Conservation (phyloP, 805 yeast species). For the Candida hungchunana region DNA sequence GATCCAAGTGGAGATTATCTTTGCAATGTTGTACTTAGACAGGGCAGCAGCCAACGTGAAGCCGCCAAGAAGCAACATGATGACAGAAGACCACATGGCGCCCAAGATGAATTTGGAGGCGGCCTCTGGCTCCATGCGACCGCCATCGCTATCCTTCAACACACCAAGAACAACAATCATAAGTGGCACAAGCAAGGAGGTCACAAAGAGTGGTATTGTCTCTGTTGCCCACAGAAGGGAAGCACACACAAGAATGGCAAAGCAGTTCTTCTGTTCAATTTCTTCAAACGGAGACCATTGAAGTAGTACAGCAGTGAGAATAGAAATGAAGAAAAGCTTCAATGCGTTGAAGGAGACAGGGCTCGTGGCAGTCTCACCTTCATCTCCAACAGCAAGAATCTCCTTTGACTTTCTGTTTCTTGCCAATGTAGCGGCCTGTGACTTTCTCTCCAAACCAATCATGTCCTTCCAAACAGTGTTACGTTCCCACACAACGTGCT, state of each 20-base stretch:
- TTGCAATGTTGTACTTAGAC: constrained; percentile 87
- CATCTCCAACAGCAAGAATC: constrained; percentile 24
- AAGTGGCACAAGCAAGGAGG: constrained; percentile 80
- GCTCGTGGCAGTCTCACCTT: constrained; percentile 23
- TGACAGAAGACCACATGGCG: constrained; percentile 94
- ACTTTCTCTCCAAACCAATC: constrained; percentile 83
- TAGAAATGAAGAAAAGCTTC: constrained; percentile 43
- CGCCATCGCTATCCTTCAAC: constrained; percentile 50
- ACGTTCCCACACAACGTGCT: constrained; percentile 95
- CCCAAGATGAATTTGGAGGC: constrained; percentile 70
- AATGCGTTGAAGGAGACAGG: constrained; percentile 27
- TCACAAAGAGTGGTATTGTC: constrained; percentile 85
- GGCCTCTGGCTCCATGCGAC: constrained; percentile 62
- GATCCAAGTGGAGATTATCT: constrained; percentile 75
- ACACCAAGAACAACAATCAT: constrained; percentile 71
- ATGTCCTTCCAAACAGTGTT: constrained; percentile 97
- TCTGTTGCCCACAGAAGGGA: constrained; percentile 95
- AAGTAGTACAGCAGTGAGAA: constrained; percentile 42
- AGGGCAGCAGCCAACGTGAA: constrained; percentile 93
- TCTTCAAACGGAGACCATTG: constrained; percentile 50
- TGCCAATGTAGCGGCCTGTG: constrained; percentile 63
- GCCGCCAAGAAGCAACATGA: constrained; percentile 87
- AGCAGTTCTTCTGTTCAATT: constrained; percentile 68
- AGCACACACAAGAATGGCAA: constrained; percentile 77
- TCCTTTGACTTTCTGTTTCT: constrained; percentile 25